A percentile compares a stretch with the other conserved stretches of the same genome.
Conservation (phyloP, 2,329 filamentous ascomycete species). For the Paraconiothyrium sp. region DNA sequence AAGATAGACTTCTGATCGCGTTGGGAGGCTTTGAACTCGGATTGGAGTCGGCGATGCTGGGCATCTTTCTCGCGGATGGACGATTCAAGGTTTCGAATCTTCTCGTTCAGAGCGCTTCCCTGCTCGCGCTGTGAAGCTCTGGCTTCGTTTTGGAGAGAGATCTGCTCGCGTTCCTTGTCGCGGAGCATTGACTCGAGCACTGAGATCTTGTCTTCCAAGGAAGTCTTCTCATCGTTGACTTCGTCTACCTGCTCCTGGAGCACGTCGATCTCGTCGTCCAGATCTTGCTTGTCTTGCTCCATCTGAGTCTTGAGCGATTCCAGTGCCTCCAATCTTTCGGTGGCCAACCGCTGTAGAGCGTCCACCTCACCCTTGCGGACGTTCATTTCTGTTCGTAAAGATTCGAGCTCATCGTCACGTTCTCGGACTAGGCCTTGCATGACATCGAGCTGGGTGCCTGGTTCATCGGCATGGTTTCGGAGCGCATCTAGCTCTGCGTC, state of each 20-base stretch:
- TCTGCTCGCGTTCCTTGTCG: conserved; percentile 47
- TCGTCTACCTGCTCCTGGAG: conserved; percentile 56
- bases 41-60: conserved; percentile 24
- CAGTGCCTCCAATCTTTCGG: conserved; percentile 55
- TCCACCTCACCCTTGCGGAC: conserved; percentile 43
- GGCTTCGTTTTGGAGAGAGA: conserved; percentile 31
- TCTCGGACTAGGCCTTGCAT: conserved; percentile 55
- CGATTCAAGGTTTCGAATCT: conserved; percentile 51
- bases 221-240: conserved; percentile 59
- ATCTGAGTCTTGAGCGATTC: conserved; percentile 62
- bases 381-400: conserved; percentile 59
- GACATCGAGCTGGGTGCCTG: conserved; percentile 51
- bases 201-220: conserved; percentile 67
- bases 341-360: conserved; percentile 43
- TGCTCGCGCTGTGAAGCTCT: conserved; percentile 69
- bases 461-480: conserved; percentile 47
- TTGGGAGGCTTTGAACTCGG: conserved; percentile 16
- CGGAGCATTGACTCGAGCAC: conserved; percentile 47
- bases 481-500: conserved; percentile 50
- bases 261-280: conserved; percentile 66
- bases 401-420: conserved; percentile 61
- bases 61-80: conserved; percentile 33
- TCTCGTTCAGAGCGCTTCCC: conserved; percentile 56
- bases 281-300: conserved; percentile 54
- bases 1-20: conserved; percentile 19